Percentiles rank a stretch among this genome's conserved stretches.
phyloP scores from a whole-genome alignment of 768 basidiomycete species.

The Trametes punicea region DNA sequence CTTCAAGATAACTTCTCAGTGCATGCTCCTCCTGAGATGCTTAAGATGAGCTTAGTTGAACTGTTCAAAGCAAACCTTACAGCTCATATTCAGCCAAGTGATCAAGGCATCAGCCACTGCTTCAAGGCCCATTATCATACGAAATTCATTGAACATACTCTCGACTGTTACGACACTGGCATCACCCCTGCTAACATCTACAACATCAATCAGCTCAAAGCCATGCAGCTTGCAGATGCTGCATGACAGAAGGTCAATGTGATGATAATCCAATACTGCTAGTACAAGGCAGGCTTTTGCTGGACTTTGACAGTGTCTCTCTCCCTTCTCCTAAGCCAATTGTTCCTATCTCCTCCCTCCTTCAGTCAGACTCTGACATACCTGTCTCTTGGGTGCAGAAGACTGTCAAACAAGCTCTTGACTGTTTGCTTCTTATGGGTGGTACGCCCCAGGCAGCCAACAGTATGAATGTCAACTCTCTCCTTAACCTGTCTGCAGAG shows the following conservation, averaged over 20 bases:
- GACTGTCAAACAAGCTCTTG: background rate
- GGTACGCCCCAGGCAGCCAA: background rate
- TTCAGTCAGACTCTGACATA: background rate
- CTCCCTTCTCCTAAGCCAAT: conserved; percentile 5
- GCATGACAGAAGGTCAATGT: conserved; percentile 32
- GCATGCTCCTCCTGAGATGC: conserved; percentile 15
- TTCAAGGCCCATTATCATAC: conserved; percentile 36
- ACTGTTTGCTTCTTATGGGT: background rate
- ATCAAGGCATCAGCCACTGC: conserved; percentile 35
- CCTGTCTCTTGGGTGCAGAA: background rate
- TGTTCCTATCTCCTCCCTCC: background rate
- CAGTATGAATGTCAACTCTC: background rate
- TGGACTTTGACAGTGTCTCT: background rate
- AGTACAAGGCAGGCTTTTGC: conserved; percentile 31
- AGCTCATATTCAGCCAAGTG: conserved; percentile 36
- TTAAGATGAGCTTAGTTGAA: conserved; percentile 7
- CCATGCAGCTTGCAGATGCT: conserved; percentile 32
- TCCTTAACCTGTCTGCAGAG: background rate
- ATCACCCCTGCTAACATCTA: conserved; percentile 29
- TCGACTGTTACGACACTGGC: conserved; percentile 2
- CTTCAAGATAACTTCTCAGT: conserved; percentile 34
- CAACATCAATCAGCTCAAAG: conserved; percentile 35
- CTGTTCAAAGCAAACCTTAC: conserved; percentile 37
- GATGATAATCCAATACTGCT: conserved; percentile 35
- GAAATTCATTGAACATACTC: conserved; percentile 24